Evolutionary conservation across 495 filamentous ascomycete genomes (phyloP), one percentile per base, ranked within the genome.

Genomic region (Neurospora tetrasperma): DNA sequence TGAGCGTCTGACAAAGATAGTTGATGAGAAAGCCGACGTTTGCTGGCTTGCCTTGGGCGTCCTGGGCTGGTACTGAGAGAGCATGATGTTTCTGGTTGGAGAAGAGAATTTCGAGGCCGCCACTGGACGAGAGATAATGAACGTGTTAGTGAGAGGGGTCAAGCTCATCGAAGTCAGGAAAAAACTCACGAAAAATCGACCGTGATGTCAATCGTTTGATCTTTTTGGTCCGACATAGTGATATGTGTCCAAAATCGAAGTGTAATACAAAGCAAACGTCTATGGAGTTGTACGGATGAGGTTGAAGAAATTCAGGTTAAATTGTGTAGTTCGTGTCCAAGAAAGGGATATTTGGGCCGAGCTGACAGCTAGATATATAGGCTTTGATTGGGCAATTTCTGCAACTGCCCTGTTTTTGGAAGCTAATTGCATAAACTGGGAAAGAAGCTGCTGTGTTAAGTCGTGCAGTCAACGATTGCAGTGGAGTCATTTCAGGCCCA

Each of bases 101-200:
- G 80, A 99, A 99, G 71, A 99, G 88, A 80, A 97, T 90, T 81
- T 99, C 96, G n/a, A 99, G 89, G 23, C 96, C 96, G 69, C 96
- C 96, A 74, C 96, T 97, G 70, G 70, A 44, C 71, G 48, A 46
- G 14, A 75, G 39, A 18, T 76, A 16, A 40, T 39, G 23, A 23
- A 23, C 23, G 20, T 35, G 20, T 48, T 5, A 42, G 31, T 43
- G 40, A 69, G 9, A 44, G 18, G 20, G 39, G 27, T 16, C 35
- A 5, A 41, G 41, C 4, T 14, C 16, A 27, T 20, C 16, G 35
- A 62, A n/a, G 71, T 4, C 0, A 2, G 35, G 35, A 38, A 38
- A 4, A 31, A 20, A 77, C 80, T 78, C 23, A 82, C 80, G 78
- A 79, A 44, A 82, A 82, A 27, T 82, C 80, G 16, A 82, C 80